A percentile compares a stretch with the other conserved stretches of the same genome.
Evolutionary conservation across 257 asterid species (phyloP).

Genomic region (Handroanthus guayacan): DNA sequence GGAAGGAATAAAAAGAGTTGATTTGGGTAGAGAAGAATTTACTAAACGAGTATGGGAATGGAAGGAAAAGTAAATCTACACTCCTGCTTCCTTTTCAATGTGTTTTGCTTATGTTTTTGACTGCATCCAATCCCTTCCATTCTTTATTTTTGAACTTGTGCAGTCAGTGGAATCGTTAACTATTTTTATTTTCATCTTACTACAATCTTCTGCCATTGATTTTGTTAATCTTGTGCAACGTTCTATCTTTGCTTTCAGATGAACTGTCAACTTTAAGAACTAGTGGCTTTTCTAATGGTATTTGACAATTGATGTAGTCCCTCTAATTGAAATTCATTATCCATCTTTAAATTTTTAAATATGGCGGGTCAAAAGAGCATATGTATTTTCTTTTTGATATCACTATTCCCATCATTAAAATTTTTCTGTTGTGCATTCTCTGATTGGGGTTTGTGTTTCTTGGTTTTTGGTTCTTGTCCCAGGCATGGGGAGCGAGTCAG

Average conservation of each 20-base stretch:
- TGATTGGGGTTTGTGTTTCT: conserved; percentile 12
- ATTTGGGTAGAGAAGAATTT: conserved; percentile 93
- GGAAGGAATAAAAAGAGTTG: conserved; percentile 89
- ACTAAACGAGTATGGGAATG: conserved; percentile 95
- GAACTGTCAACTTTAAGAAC: conserved; percentile 15
- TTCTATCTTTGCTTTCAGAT: conserved; percentile 14
- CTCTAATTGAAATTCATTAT: conserved; percentile 4
- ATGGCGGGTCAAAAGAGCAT: conserved; percentile 3
- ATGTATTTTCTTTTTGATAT: neutral
- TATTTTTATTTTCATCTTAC: neutral
- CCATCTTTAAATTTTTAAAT: conserved; percentile 9
- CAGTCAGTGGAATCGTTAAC: neutral
- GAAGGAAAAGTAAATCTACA: conserved; percentile 85
- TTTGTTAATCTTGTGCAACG: conserved; percentile 1
- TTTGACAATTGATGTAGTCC: neutral
- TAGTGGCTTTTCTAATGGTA: neutral
- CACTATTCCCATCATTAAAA: neutral
- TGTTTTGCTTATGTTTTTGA: conserved; percentile 29
- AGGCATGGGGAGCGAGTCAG: conserved; percentile 14
- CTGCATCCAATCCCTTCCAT: neutral
- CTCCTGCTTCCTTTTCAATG: conserved; percentile 36
- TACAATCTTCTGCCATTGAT: conserved; percentile 6
- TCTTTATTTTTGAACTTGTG: conserved; percentile 16
- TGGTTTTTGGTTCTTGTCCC: conserved; percentile 3
- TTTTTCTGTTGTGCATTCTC: neutral